A percentile compares a stretch with the other conserved stretches of the same genome.
Conservation (phyloP, 768 basidiomycete species). For the Cystobasidium tubakii region DNA sequence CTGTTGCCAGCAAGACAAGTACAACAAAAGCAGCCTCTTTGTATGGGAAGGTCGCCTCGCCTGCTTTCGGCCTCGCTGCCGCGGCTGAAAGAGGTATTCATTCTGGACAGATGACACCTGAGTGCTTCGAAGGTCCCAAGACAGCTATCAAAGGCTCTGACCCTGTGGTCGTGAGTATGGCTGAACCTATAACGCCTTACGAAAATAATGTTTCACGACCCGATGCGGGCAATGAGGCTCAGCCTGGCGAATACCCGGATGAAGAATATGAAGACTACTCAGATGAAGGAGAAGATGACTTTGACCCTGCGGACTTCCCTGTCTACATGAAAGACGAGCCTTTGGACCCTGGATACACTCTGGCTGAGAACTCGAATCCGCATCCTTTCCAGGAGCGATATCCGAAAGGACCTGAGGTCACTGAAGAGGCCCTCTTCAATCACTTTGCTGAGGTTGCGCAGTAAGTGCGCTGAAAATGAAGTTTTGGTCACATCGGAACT, state of each 20-base stretch:
- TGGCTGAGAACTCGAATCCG: neutral
- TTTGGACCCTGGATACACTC: neutral
- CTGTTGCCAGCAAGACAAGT: neutral
- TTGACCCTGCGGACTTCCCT: conserved; percentile 22
- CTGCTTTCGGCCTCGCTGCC: neutral
- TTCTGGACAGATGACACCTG: neutral
- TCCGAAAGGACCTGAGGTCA: conserved; percentile 25
- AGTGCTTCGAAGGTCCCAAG: neutral
- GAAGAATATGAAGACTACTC: neutral
- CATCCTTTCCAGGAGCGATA: conserved; percentile 24
- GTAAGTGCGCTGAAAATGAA: neutral
- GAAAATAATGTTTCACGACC: neutral
- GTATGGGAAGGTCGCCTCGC: neutral
- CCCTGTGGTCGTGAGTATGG: conserved; percentile 34
- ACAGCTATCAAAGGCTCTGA: conserved; percentile 21
- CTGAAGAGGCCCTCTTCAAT: conserved; percentile 2
- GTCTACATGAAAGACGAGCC: conserved; percentile 4
- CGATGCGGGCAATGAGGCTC: neutral
- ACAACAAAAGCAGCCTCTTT: neutral
- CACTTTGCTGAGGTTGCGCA: conserved; percentile 1
- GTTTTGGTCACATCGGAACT: too few relatives aligned
- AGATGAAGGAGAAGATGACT: conserved; percentile 7
- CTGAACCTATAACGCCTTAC: neutral
- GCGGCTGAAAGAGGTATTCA: neutral
- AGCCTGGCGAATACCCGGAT: neutral